Conservation (phyloP, 768 basidiomycete genomes). For the Leccinellum luteum region DNA sequence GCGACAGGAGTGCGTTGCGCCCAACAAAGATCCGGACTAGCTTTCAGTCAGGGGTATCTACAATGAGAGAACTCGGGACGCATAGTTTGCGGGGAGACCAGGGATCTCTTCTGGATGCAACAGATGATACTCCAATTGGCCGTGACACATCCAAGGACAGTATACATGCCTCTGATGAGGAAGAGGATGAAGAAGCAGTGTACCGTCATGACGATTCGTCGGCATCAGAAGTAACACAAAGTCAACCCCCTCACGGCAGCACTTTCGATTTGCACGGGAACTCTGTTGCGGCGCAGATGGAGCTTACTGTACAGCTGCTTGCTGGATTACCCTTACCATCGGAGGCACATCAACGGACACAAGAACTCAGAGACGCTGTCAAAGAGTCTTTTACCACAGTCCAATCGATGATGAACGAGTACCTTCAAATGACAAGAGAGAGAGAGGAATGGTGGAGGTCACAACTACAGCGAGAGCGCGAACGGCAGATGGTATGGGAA, state of each 20-base stretch:
- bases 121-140: slow-evolving; percentile 14
- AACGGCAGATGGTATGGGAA: slow-evolving; percentile 78
- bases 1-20: slow-evolving; percentile 41
- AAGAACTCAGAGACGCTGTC: slow-evolving; percentile 48
- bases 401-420: slow-evolving; percentile 61
- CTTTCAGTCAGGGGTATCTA: slow-evolving; percentile 29
- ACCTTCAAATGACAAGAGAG: slow-evolving; percentile 64
- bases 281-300: slow-evolving; percentile 70
- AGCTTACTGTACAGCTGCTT: slow-evolving; percentile 68
- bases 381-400: slow-evolving; percentile 58
- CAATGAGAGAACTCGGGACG: slow-evolving; percentile 23
- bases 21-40: slow-evolving; percentile 30
- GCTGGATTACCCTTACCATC: slow-evolving; percentile 39
- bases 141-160: slow-evolving; percentile 15
- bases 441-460: slow-evolving; percentile 80
- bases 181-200: slow-evolving; percentile 29
- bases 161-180: slow-evolving; percentile 28
- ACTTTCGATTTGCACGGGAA: slow-evolving; percentile 69
- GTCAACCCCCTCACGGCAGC: slow-evolving; percentile 53
- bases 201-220: slow-evolving; percentile 47
- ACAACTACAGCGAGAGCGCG: slow-evolving; percentile 61
- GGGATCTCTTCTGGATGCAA: slow-evolving; percentile 22
- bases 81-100: slow-evolving; percentile 24
- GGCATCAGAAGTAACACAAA: slow-evolving; percentile 38
- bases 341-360: slow-evolving; percentile 25